Conservation (phyloP, 208 protist species). For the Leptomonas pyrrhocoris region DNA sequence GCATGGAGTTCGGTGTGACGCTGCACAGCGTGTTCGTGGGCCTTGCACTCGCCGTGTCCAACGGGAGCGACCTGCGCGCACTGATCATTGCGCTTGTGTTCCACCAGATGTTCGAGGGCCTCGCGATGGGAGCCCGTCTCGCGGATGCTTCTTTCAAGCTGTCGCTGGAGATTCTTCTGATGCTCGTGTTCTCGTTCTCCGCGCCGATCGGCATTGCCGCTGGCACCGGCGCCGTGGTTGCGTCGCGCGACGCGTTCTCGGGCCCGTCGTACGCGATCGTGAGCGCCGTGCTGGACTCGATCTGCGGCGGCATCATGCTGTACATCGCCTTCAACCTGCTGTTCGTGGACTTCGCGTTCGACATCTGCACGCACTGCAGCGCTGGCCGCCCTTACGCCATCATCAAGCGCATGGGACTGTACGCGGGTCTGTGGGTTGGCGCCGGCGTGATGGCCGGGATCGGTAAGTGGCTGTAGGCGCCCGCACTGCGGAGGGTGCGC, state of each 20-base stretch:
- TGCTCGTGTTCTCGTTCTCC: slow-evolving; percentile 53
- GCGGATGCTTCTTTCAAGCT: slow-evolving; percentile 51
- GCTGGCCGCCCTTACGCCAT: not conserved
- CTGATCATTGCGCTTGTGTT: slow-evolving; percentile 66
- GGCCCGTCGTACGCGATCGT: slow-evolving; percentile 37
- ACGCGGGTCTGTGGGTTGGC: slow-evolving; percentile 48
- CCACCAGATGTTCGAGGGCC: slow-evolving; percentile 77
- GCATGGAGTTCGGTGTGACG: slow-evolving; percentile 73
- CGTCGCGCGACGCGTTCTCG: slow-evolving; percentile 27
- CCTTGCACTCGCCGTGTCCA: slow-evolving; percentile 47
- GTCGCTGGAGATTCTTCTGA: slow-evolving; percentile 40
- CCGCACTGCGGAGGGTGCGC: not conserved
- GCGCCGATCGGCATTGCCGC: slow-evolving; percentile 51
- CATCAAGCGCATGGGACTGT: slow-evolving; percentile 32
- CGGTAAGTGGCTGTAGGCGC: slow-evolving; percentile 44
- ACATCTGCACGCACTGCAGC: slow-evolving; percentile 40
- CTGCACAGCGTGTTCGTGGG: slow-evolving; percentile 77
- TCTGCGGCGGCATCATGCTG: slow-evolving; percentile 77
- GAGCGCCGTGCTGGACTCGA: slow-evolving; percentile 45
- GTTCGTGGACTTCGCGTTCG: slow-evolving; percentile 60
- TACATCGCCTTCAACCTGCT: slow-evolving; percentile 73
- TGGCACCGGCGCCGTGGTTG: slow-evolving; percentile 31
- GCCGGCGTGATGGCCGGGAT: slow-evolving; percentile 48
- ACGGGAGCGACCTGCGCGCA: slow-evolving; percentile 31
- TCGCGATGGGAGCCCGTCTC: slow-evolving; percentile 59